Evolutionary conservation across 257 asterid genomes (phyloP), one percentile per base, ranked within the genome.

Genomic region (Solanum piurae): DNA sequence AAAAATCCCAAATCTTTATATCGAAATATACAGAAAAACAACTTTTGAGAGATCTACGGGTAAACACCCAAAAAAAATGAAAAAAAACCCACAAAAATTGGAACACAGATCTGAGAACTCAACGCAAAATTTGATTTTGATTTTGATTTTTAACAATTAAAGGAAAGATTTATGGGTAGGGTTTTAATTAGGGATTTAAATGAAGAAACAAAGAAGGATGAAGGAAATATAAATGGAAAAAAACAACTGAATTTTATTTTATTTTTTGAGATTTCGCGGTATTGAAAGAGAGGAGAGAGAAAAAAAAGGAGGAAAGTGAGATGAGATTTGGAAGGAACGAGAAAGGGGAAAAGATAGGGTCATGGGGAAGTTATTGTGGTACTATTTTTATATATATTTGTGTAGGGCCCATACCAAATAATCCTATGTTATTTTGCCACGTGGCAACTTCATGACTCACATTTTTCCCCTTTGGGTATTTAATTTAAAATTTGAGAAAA

Each of bases 91-190:
- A 12, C 40, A 42, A 52, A 34, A 9, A 69, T 7, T 64, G 23
- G 64, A 75, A 89, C 37, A 88, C 88, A 95, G 98, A 96, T 94
- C 98, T 94, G 90, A 88, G 86, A 84, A 83, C 52, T 40, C 4
- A 73, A 20, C 33, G 3, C 55, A 72, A 16, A 33, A 71, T 31
- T 36, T 12, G 33, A 74, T 21, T 74, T 18, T 72, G 37, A 18
- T 36, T 74, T 34, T 36, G 12, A 21, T 36, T 74, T 76, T 77
- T 5, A 58, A 71, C 31, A n/a, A 62, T 62, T 34, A 69, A 86
- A 79, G 83, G 46, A 64, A 83, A 80, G 34, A 75, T 77, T 33
- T 62, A 49, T 27, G 83, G 85, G 73, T 92, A 91, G 96, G 95
- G 97, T 93, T 89, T 93, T 31, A 55, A 60, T 44, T 49, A 44